Conservation (phyloP, 768 basidiomycete genomes). For the Calocybe indica region DNA sequence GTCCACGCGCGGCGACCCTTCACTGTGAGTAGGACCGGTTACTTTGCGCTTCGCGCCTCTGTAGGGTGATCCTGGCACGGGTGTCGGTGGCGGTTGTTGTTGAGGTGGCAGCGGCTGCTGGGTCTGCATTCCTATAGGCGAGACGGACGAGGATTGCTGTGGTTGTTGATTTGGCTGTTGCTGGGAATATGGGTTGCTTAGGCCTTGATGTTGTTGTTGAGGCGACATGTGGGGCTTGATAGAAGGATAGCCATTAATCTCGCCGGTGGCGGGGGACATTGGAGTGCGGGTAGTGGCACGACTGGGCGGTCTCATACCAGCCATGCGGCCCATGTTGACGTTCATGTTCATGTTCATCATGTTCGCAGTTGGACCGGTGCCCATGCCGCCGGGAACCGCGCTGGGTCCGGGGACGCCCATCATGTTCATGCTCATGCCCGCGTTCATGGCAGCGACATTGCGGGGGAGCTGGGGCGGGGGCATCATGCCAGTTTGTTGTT, state of each 20-base stretch:
- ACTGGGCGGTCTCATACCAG: slow-evolving; percentile 7
- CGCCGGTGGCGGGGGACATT: slow-evolving; percentile 4
- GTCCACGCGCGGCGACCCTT: slow-evolving; percentile 4
- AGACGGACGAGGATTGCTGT: slow-evolving; percentile 7
- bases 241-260: too few species aligned
- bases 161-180: slow-evolving; percentile 9
- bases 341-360: slow-evolving; percentile 6
- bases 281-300: slow-evolving; percentile 11
- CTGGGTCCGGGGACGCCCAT: background rate
- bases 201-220: slow-evolving; percentile 1
- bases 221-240: slow-evolving; percentile 2
- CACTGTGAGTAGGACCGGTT: slow-evolving; percentile 16
- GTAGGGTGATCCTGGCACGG: slow-evolving; percentile 18
- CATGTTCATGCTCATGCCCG: background rate
- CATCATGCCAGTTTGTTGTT: slow-evolving; percentile 7
- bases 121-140: slow-evolving; percentile 9
- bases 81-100: slow-evolving; percentile 4
- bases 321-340: slow-evolving; percentile 1
- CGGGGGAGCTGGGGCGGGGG: slow-evolving; percentile 8
- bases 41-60: slow-evolving; percentile 24
- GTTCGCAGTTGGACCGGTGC: background rate
- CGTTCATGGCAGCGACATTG: background rate
- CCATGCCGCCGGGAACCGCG: background rate
- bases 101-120: slow-evolving; percentile 8
- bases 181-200: slow-evolving; percentile 2